These are phyloP conservation scores for Arthrobotrys conoides DNA, from an alignment of 2,329 filamentous ascomycete genomes.

Conservation along the genomic window DNA sequence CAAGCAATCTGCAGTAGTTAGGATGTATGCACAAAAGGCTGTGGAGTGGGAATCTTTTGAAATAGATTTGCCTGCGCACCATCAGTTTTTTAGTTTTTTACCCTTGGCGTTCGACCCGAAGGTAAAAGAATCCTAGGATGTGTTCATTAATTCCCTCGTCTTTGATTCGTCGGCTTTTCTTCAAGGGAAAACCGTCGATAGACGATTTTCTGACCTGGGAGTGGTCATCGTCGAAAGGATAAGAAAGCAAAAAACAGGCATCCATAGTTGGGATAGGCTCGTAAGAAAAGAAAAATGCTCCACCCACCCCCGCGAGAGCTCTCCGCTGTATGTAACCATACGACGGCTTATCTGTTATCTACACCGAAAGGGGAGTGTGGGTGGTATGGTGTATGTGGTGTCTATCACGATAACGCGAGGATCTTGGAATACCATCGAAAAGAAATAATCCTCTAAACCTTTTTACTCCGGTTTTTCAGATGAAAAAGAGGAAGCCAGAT, in stretches of 20 bases:
- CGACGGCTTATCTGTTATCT: constrained; percentile 42
- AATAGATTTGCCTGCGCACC: constrained; percentile 50
- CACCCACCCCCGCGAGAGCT: constrained; percentile 48
- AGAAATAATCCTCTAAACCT: background rate
- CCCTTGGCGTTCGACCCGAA: constrained; percentile 27
- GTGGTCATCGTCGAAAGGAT: background rate
- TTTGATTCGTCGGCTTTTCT: constrained; percentile 15
- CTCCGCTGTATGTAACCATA: constrained; percentile 35
- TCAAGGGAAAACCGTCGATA: constrained; percentile 1
- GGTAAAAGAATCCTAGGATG: constrained; percentile 15
- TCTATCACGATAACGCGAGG: constrained; percentile 39
- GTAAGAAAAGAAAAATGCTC: constrained; percentile 16
- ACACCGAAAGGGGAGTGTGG: background rate
- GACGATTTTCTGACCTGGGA: constrained; percentile 11
- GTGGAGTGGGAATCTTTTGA: background rate
- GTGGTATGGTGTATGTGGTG: background rate
- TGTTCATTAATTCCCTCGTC: background rate
- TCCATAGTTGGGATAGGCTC: constrained; percentile 8
- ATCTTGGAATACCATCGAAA: background rate
- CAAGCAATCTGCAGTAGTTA: constrained; percentile 9
- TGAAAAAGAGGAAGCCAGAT: background rate
- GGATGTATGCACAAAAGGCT: background rate
- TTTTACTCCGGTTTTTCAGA: background rate
- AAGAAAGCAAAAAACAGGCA: constrained; percentile 34
- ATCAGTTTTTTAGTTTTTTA: background rate